Conservation (phyloP, 257 asterid species). For the Lycium barbarum region DNA sequence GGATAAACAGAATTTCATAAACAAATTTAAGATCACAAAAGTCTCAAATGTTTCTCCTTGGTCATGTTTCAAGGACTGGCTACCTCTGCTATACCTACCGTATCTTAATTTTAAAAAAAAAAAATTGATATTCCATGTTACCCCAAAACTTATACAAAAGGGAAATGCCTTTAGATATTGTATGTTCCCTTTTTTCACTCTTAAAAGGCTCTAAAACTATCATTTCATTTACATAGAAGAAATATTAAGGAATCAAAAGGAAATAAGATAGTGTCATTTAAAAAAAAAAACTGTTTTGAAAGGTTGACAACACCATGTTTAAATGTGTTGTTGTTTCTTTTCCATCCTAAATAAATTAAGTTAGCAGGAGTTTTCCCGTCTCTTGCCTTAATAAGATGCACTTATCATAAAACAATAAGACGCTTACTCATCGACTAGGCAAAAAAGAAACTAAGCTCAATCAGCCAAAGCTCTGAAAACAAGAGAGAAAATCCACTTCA, state of each 20-base stretch:
- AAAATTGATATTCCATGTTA: not conserved
- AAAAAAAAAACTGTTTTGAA: not conserved
- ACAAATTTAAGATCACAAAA: constrained; percentile 3
- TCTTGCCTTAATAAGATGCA: not conserved
- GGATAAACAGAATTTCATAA: not conserved
- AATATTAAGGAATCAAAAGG: not conserved
- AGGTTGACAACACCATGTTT: not conserved
- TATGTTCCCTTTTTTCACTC: not conserved
- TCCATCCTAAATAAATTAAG: constrained; percentile 13
- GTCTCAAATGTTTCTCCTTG: constrained; percentile 6
- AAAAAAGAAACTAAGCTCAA: not conserved
- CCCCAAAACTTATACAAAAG: not conserved
- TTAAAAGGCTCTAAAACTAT: not conserved
- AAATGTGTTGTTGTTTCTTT: not conserved
- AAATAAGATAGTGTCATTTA: not conserved
- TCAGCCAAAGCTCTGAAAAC: constrained; percentile 10
- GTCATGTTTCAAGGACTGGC: not conserved
- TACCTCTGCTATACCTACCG: constrained; percentile 6
- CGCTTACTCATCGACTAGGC: not conserved
- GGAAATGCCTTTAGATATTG: not conserved
- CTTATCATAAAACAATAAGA: constrained; percentile 16
- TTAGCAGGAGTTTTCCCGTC: constrained; percentile 13
- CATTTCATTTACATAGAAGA: not conserved
- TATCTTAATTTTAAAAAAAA: not conserved
- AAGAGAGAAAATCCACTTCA: constrained; percentile 19